Percentiles rank a stretch among this genome's conserved stretches.
These are phyloP conservation scores for Neophaeococcomyces aloes DNA, from an alignment of 2,329 filamentous ascomycete species.

Conservation along the genomic window DNA sequence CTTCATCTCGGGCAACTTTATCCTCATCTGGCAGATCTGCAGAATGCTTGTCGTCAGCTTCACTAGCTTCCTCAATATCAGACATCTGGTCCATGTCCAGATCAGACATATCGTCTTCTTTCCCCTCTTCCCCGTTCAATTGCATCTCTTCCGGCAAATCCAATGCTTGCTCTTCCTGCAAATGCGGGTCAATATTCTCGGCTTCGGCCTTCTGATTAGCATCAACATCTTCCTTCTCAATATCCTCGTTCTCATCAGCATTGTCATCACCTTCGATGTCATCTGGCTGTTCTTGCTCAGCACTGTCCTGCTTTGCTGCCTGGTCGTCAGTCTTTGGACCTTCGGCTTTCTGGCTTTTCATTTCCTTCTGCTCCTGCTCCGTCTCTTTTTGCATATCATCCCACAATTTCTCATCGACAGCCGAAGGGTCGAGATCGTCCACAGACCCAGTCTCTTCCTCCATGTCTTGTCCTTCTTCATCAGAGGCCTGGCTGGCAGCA, in stretches of 20 bases:
- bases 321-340: constrained; percentile 49
- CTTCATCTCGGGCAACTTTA: constrained; percentile 25
- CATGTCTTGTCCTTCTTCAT: constrained; percentile 59
- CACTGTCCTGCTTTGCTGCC: constrained; percentile 47
- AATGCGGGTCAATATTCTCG: constrained; percentile 61
- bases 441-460: constrained; percentile 87
- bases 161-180: constrained; percentile 69
- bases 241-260: constrained; percentile 32
- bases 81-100: constrained; percentile 49
- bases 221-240: constrained; percentile 40
- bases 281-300: constrained; percentile 38
- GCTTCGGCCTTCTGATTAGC: constrained; percentile 52
- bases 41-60: constrained; percentile 39
- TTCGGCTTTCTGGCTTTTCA: constrained; percentile 61
- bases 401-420: constrained; percentile 98
- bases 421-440: constrained; percentile 76
- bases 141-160: constrained; percentile 84
- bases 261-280: constrained; percentile 50
- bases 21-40: constrained; percentile 30
- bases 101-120: constrained; percentile 41
- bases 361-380: constrained; percentile 56
- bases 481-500: too few species aligned
- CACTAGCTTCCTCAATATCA: constrained; percentile 37
- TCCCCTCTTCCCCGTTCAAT: constrained; percentile 56
- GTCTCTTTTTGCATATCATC: constrained; percentile 53